Base-by-base conservation (phyloP, 2,329 filamentous ascomycete genomes). In the Penicillium glabrum region DNA sequence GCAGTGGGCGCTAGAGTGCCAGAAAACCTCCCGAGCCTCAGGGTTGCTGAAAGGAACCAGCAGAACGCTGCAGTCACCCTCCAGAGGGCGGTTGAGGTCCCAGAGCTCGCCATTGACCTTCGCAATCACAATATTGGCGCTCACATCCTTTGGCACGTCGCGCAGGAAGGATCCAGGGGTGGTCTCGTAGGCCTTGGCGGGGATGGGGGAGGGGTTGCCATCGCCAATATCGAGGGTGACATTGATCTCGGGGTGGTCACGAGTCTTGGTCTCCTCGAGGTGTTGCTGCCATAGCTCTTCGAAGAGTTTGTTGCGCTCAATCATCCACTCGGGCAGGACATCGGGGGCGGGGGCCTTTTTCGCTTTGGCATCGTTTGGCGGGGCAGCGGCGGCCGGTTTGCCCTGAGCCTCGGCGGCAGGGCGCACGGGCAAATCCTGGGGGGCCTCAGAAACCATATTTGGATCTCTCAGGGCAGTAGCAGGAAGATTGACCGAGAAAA, bases 1-100 rank as follows among this genome's bases (percentile, higher is more conserved):
- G 63, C 96, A 88, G 75, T 99, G 95, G 45, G 95, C 95, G 68
- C 89, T 93, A 21, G 91, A 96, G 77, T 98, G 95, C 93, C 93
- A 99, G 80, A 97, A 99, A 55, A 98, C 93, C 74, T 91, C 91
- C 79, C 95, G 93, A 69, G 91, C 93, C 77, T 90, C 77, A 1
- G 74, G 70, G 74, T 89, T 79, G 50, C 91, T 87, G 67, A 98
- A 99, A 62, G 89, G 87, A 61, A 98, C 82, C 53, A 97, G 82
- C 69, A 93, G 89, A 27, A 99, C 83, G 66, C 86, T 89, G 80
- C 91, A 95, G 79, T 88, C 91, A 77, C 86, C 87, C 81, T 98
- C 95, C 35, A 99, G 79, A 5, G 93, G 93, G 53, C 95, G 83
- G 70, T 93, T 91, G 63, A 99, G 79, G 78, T 99, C 95, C 95